Conservation (phyloP, 768 basidiomycete genomes). For the Tricholoma terreum region DNA sequence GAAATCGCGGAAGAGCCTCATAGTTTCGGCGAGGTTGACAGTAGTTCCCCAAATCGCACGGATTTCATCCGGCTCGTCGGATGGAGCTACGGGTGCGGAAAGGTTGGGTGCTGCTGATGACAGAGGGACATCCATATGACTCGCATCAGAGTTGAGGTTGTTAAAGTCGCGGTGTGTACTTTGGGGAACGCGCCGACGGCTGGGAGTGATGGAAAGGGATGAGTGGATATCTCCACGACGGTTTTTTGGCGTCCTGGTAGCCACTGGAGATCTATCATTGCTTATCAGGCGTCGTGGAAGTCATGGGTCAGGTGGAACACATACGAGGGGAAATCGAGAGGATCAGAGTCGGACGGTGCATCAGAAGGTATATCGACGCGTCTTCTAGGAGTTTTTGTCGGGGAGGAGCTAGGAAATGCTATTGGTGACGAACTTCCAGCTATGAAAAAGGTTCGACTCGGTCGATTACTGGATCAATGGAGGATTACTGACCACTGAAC, state of each 20-base stretch:
- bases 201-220: conserved; percentile 58
- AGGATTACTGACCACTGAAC: conserved; percentile 43
- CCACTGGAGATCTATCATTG: conserved; percentile 46
- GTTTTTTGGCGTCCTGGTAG: conserved; percentile 61
- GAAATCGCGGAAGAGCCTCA: conserved; percentile 88
- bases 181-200: conserved; percentile 28
- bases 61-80: conserved; percentile 79
- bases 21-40: conserved; percentile 86
- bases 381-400: conserved; percentile 44
- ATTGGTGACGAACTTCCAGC: conserved; percentile 62
- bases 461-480: conserved; percentile 1
- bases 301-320: conserved; percentile 17
- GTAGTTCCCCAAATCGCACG: conserved; percentile 98
- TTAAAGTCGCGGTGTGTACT: conserved; percentile 30
- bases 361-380: conserved; percentile 32
- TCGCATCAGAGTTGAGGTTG: conserved; percentile 58
- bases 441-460: conserved; percentile 18
- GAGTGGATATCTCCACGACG: conserved; percentile 92
- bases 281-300: background rate
- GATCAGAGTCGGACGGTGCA: conserved; percentile 55
- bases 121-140: conserved; percentile 49
- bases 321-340: conserved; percentile 69
- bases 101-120: conserved; percentile 51
- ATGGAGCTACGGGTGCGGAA: conserved; percentile 58
- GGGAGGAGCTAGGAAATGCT: conserved; percentile 63